Evolutionary conservation across 805 yeast genomes (phyloP).

Genomic region (Saturnispora sekii): DNA sequence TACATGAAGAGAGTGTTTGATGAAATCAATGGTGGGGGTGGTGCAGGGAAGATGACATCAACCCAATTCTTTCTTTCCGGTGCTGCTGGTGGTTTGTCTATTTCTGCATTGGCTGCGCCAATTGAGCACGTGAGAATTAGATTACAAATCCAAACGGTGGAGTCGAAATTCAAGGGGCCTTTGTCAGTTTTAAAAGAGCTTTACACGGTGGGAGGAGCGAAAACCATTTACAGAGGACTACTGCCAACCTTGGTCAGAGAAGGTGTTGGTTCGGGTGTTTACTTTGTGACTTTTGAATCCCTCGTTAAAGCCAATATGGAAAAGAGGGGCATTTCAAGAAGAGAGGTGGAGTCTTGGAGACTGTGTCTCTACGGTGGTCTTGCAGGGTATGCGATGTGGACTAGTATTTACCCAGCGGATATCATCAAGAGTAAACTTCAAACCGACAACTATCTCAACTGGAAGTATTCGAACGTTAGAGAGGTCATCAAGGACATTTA

Average conservation of each 20-base stretch:
- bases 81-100: constrained; percentile 85
- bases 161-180: constrained; percentile 53
- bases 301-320: constrained; percentile 58
- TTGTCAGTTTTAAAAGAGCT: constrained; percentile 58
- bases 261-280: constrained; percentile 78
- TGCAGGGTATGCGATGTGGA: constrained; percentile 89
- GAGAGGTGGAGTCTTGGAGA: constrained; percentile 80
- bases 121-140: constrained; percentile 93
- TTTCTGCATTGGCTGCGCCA: constrained; percentile 83
- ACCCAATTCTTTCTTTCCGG: constrained; percentile 76
- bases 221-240: constrained; percentile 61
- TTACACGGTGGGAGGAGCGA: constrained; percentile 40
- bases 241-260: constrained; percentile 79
- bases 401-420: constrained; percentile 77
- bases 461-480: constrained; percentile 48
- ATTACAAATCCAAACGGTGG: constrained; percentile 70
- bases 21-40: constrained; percentile 32
- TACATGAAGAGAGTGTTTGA: constrained; percentile 76
- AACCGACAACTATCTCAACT: constrained; percentile 52
- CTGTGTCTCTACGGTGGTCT: constrained; percentile 82
- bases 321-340: constrained; percentile 38
- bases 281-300: constrained; percentile 87
- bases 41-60: constrained; percentile 38
- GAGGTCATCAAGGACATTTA: constrained; percentile 49
- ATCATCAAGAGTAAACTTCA: constrained; percentile 87